phyloP scores from a whole-genome alignment of 768 basidiomycete genomes.

The Calocybe indica region DNA sequence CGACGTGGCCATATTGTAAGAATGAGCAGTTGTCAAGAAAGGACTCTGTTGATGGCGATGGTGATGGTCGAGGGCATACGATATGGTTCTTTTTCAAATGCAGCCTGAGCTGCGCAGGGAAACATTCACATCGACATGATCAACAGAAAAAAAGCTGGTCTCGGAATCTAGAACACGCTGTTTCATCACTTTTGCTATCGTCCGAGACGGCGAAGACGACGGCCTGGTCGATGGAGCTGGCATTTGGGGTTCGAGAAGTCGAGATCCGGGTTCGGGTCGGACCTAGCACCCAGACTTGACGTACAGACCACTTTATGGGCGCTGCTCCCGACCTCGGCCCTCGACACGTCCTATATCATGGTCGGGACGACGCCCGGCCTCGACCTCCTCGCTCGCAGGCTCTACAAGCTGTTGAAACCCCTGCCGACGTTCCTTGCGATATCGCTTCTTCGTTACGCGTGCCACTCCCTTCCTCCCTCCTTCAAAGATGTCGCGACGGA shows the following conservation, averaged over 20 bases:
- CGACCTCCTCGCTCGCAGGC: slow-evolving; percentile 2
- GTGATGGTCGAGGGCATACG: no score
- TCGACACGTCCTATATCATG: neutral
- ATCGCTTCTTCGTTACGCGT: neutral
- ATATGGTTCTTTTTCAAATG: no score
- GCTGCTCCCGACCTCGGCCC: neutral
- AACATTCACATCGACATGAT: no score
- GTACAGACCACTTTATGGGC: neutral
- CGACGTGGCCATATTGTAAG: slow-evolving; percentile 11
- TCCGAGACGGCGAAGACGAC: neutral
- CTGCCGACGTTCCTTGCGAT: slow-evolving; percentile 4
- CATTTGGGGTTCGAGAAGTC: neutral
- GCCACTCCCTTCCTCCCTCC: slow-evolving; percentile 7
- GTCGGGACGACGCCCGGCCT: slow-evolving; percentile 4
- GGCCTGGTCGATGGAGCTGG: neutral
- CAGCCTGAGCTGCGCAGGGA: no score
- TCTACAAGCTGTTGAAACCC: neutral
- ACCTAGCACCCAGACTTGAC: neutral
- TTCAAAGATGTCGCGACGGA: no score
- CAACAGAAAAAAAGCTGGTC: no score
- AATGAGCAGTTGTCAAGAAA: neutral
- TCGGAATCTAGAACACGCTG: neutral
- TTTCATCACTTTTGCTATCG: neutral
- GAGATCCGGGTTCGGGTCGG: slow-evolving; percentile 1
- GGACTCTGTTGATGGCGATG: neutral